Percentiles rank a stretch among this genome's conserved stretches.
These are phyloP conservation scores for Bipolaris gigantea DNA, from an alignment of 2,329 filamentous ascomycete species.

Conservation along the genomic window DNA sequence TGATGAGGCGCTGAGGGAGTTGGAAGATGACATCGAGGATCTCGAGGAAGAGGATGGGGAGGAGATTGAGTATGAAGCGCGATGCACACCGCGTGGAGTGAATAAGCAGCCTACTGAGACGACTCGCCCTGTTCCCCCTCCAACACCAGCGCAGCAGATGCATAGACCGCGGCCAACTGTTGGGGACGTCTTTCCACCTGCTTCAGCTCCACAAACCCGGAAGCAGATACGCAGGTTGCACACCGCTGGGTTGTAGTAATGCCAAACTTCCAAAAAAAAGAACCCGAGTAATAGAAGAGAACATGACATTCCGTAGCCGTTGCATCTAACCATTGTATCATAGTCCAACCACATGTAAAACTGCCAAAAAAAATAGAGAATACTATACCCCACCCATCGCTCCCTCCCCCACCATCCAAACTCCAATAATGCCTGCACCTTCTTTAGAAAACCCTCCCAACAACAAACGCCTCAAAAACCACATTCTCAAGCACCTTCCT, in stretches of 20 bases:
- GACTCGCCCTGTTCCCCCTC: neutral
- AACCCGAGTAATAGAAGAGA: neutral
- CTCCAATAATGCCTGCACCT: neutral
- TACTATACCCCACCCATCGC: too few species aligned
- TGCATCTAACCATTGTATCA: neutral
- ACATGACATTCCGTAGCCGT: neutral
- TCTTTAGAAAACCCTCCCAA: too few species aligned
- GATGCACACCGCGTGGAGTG: neutral
- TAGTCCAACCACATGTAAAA: neutral
- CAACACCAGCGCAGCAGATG: conserved; percentile 20
- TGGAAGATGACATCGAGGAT: conserved; percentile 27
- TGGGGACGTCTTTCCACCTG: conserved; percentile 35
- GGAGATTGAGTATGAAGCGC: conserved; percentile 9
- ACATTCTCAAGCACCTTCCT: too few species aligned
- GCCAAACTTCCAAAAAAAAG: neutral
- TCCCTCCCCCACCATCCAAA: too few species aligned
- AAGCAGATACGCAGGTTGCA: conserved; percentile 34
- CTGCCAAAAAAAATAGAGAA: neutral
- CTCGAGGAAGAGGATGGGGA: conserved; percentile 22
- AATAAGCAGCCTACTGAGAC: neutral
- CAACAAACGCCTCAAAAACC: too few species aligned
- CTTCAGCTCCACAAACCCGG: conserved; percentile 9
- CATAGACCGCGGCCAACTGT: conserved; percentile 22
- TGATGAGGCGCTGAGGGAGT: conserved; percentile 31
- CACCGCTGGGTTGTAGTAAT: conserved; percentile 8